phyloP scores from a whole-genome alignment of 2,329 filamentous ascomycete genomes.

The Aspergillus vadensis region DNA sequence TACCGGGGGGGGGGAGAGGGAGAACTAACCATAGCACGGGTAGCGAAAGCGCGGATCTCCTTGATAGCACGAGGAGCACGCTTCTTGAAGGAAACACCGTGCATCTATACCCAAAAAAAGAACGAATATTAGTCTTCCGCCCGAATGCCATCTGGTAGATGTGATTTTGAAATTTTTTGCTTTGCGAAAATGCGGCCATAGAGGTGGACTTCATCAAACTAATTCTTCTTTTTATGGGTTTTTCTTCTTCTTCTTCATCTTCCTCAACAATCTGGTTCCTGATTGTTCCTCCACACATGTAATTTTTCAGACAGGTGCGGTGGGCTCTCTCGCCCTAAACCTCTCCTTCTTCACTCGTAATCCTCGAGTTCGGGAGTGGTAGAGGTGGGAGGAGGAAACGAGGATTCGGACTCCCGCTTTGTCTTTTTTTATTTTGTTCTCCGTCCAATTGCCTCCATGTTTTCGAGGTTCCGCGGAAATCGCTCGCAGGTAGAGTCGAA shows the following conservation, averaged over 20 bases:
- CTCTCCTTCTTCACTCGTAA: not conserved
- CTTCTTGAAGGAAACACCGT: conserved; percentile 99
- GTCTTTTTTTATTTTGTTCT: conserved; percentile 27
- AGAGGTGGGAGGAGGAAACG: not conserved
- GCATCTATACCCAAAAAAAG: conserved; percentile 66
- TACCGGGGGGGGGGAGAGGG: conserved; percentile 10
- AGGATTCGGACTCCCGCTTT: not conserved
- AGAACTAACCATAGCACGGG: conserved; percentile 87
- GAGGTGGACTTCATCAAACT: conserved; percentile 73
- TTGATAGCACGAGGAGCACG: conserved; percentile 97
- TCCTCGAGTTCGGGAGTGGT: not conserved
- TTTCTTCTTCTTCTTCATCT: conserved; percentile 19
- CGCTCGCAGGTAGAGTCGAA: conserved; percentile 20
- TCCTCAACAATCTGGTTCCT: conserved; percentile 10
- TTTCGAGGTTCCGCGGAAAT: conserved; percentile 16
- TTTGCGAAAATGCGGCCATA: conserved; percentile 45
- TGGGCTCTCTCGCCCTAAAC: not conserved
- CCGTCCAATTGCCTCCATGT: conserved; percentile 33
- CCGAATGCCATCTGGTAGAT: conserved; percentile 51
- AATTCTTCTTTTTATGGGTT: conserved; percentile 49
- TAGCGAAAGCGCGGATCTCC: conserved; percentile 96
- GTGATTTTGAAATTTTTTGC: conserved; percentile 10
- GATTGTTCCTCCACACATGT: conserved; percentile 17
- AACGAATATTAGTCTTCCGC: conserved; percentile 67
- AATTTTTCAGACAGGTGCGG: not conserved